Evolutionary conservation across 441 rosid genomes (phyloP), one percentile per base, ranked within the genome.

Genomic region (Pelargonium cotyledonis): DNA sequence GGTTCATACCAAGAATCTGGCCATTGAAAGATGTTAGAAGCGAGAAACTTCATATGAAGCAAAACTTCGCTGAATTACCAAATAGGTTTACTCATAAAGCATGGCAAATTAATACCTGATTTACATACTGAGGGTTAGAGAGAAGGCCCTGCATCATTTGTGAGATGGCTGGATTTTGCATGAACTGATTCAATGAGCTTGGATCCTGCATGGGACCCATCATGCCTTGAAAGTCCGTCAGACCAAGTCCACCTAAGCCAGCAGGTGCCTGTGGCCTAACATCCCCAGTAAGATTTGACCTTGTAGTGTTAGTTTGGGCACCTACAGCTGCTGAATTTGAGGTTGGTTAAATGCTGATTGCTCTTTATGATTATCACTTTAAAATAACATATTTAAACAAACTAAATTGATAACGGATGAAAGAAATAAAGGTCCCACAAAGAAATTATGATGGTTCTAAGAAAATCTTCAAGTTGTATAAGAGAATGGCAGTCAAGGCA

Each of bases 151-250:
- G 85, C 88, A 84, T 77, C 86, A 83, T 80, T 74, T 84, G 83
- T 12, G 91, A 81, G 72, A 86, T 60, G 74, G 81, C 86, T 66
- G 88, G 88, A 71, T 86, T 83, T 83, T 86, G 87, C 80, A 84
- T 62, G 70, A 84, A 43, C 75, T 85, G 88, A 78, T 53, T 83
- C 72, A 85, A 40, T 11, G 75, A 81, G 46, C 86, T 72, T 72
- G 80, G 81, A 81, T 85, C 88, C 29, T 83, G 86, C 74, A 79
- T 75, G 19, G 69, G 75, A 31, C 84, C 75, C 53, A 83, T 70
- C 78, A 83, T 73, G 26, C 78, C 72, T 23, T 84, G 80, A 78
- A 76, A 71, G 70, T 78, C 85, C 43, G 87, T 76, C 61, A 69
- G 66, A 64, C 85, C 88, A 26, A 81, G 78, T 57, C 83, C 85